phyloP scores from a whole-genome alignment of 768 basidiomycete genomes.

The Psilocybe cubensis region DNA sequence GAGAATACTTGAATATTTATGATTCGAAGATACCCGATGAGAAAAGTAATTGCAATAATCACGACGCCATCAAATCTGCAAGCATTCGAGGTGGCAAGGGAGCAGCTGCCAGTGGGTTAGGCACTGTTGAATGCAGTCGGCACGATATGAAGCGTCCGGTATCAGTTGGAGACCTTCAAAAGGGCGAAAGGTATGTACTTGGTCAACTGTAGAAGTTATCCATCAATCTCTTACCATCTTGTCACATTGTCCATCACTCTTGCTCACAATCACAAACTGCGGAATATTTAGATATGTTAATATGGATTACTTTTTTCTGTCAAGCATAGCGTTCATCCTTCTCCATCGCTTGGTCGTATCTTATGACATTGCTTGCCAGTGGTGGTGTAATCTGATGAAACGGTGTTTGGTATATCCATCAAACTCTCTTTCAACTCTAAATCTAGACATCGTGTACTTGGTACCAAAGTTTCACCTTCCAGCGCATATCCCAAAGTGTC shows the following conservation, averaged over 20 bases:
- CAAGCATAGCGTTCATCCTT: constrained; percentile 9
- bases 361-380: constrained; percentile 39
- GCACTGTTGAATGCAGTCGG: constrained; percentile 27
- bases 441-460: constrained; percentile 11
- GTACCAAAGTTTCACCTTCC: constrained; percentile 33
- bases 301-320: constrained; percentile 38
- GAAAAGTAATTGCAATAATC: constrained; percentile 29
- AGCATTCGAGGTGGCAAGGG: constrained; percentile 20
- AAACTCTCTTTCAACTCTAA: not conserved
- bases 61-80: constrained; percentile 28
- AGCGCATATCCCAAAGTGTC: constrained; percentile 25
- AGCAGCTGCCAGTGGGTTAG: constrained; percentile 26
- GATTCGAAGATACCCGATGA: constrained; percentile 18
- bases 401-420: not conserved
- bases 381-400: constrained; percentile 24
- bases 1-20: constrained; percentile 19
- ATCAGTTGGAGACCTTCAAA: constrained; percentile 32
- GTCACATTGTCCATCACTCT: not conserved
- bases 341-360: constrained; percentile 23
- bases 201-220: not conserved
- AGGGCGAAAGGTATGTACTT: constrained; percentile 33
- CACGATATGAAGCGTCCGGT: constrained; percentile 31
- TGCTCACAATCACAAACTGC: not conserved
- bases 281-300: constrained; percentile 31
- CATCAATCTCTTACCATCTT: not conserved